phyloP scores from a whole-genome alignment of 176 grass and related monocot species.

The Hordeum vulgare region DNA sequence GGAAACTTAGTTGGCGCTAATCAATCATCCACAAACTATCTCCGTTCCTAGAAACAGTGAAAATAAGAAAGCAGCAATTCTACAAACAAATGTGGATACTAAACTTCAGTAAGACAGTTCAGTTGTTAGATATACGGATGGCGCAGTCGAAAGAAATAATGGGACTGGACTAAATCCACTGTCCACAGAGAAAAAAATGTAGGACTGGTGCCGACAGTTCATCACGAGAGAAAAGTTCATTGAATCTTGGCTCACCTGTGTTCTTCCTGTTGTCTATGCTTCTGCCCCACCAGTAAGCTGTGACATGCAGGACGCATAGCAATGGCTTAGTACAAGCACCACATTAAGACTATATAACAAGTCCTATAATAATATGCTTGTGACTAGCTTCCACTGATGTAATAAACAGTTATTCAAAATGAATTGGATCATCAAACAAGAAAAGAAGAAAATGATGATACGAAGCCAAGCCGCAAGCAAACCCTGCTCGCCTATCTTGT shows the following conservation, averaged over 20 bases:
- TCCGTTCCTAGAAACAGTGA: no score
- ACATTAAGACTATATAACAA: background rate
- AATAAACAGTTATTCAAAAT: no score
- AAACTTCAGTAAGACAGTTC: no score
- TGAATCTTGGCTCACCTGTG: background rate
- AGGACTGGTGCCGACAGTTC: no score
- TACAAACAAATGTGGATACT: background rate
- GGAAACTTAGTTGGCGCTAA: background rate
- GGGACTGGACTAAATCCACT: background rate
- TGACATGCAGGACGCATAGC: no score
- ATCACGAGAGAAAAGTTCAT: no score
- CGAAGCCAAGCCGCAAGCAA: background rate
- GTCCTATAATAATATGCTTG: background rate
- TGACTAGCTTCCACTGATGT: background rate
- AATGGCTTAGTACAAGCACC: background rate
- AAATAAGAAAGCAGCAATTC: background rate
- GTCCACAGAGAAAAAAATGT: no score
- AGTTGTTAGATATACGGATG: background rate
- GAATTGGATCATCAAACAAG: no score
- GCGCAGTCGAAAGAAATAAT: background rate
- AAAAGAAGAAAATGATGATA: background rate
- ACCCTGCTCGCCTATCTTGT: background rate
- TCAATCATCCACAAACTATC: no score
- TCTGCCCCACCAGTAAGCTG: background rate
- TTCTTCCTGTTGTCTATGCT: background rate